phyloP scores from a whole-genome alignment of 331 rosid species.

The Pyracantha coccinea region DNA sequence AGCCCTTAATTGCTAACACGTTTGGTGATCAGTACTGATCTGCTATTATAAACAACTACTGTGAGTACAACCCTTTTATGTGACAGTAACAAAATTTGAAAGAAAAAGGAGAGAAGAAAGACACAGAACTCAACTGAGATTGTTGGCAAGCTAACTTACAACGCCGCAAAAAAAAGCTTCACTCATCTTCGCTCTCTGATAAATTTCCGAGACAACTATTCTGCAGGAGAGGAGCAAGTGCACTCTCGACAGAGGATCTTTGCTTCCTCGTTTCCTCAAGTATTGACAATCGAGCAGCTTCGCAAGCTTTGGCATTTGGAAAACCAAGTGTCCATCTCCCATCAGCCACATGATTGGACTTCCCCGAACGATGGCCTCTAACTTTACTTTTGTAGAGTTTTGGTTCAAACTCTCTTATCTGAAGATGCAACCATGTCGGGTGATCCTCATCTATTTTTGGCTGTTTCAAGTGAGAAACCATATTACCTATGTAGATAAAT shows the following conservation, averaged over 20 bases:
- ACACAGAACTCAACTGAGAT: neutral
- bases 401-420: slow-evolving; percentile 61
- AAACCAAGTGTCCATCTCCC: slow-evolving; percentile 88
- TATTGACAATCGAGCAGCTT: slow-evolving; percentile 45
- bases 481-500: neutral
- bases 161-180: slow-evolving; percentile 6
- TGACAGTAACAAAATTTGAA: neutral
- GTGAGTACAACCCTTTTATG: neutral
- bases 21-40: neutral
- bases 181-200: slow-evolving; percentile 25
- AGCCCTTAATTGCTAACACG: neutral
- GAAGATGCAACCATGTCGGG: slow-evolving; percentile 73
- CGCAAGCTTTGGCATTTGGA: slow-evolving; percentile 47
- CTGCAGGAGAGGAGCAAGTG: slow-evolving; percentile 56
- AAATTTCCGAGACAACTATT: slow-evolving; percentile 23
- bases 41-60: neutral
- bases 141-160: slow-evolving; percentile 19
- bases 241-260: slow-evolving; percentile 51
- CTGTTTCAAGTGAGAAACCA: slow-evolving; percentile 36
- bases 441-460: slow-evolving; percentile 55
- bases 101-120: neutral
- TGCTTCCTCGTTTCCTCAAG: slow-evolving; percentile 53
- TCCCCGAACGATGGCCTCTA: slow-evolving; percentile 24
- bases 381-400: slow-evolving; percentile 24
- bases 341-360: slow-evolving; percentile 35